Percentiles rank a stretch among this genome's conserved stretches.
Evolutionary conservation across 306 rosid species (phyloP).

Genomic region (Sesbania bispinosa): DNA sequence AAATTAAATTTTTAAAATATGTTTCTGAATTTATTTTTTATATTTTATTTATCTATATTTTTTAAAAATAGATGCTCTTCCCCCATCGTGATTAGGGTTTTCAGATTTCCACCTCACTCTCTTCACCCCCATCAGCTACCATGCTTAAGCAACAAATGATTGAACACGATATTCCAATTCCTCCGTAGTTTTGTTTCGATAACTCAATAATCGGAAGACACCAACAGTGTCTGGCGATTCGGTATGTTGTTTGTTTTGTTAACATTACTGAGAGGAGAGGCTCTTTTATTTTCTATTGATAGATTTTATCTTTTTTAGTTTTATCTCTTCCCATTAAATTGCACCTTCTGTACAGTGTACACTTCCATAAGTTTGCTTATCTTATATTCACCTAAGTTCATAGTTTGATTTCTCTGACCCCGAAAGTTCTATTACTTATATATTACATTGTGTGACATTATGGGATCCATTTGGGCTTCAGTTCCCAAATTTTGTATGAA

Average conservation of each 20-base stretch:
- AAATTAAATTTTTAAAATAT: too few relatives aligned
- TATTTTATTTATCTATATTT: too few relatives aligned
- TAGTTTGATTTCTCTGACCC: not conserved
- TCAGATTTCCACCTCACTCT: too few relatives aligned
- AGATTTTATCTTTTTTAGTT: not conserved
- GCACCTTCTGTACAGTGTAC: not conserved
- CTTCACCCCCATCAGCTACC: not conserved
- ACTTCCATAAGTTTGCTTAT: not conserved
- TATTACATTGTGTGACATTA: not conserved
- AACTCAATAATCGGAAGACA: not conserved
- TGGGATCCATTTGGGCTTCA: not conserved
- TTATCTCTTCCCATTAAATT: not conserved
- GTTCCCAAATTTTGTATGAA: not conserved
- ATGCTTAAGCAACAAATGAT: not conserved
- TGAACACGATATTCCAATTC: not conserved
- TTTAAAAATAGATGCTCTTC: too few relatives aligned
- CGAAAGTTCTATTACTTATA: not conserved
- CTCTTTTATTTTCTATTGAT: not conserved
- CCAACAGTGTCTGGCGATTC: not conserved
- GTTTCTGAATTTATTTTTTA: too few relatives aligned
- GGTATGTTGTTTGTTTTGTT: constrained; percentile 9
- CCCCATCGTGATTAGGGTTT: too few relatives aligned
- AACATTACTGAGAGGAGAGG: not conserved
- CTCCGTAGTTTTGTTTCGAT: not conserved
- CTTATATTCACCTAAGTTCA: not conserved